These are phyloP conservation scores for Hygrocybe punicea DNA, from an alignment of 768 basidiomycete genomes.

Conservation along the genomic window DNA sequence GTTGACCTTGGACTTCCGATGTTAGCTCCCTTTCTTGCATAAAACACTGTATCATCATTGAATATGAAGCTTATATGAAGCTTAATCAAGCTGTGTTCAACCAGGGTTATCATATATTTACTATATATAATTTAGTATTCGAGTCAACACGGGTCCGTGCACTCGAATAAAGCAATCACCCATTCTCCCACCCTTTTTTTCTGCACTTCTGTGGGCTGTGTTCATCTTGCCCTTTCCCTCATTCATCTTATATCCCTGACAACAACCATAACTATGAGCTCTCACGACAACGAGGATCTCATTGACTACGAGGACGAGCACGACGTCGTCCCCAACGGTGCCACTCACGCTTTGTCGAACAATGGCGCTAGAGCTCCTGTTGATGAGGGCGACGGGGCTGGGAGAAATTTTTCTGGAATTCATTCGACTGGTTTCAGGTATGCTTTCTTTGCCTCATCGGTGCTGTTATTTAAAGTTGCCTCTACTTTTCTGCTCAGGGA, in stretches of 20 bases:
- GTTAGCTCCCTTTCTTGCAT: too few relatives aligned
- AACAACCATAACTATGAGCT: constrained; percentile 55
- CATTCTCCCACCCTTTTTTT: neutral
- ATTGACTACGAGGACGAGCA: constrained; percentile 95
- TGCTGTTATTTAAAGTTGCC: constrained; percentile 3
- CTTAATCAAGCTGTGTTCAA: too few relatives aligned
- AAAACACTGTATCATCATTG: too few relatives aligned
- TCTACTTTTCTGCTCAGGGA: constrained; percentile 53
- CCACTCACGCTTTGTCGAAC: constrained; percentile 42
- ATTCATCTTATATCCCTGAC: constrained; percentile 28
- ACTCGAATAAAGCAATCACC: neutral
- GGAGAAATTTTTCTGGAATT: constrained; percentile 98
- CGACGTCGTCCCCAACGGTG: constrained; percentile 65
- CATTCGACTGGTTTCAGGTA: constrained; percentile 99
- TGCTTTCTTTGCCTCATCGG: constrained; percentile 20
- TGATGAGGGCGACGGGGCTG: constrained; percentile 61
- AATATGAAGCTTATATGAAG: too few relatives aligned
- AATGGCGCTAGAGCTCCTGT: constrained; percentile 49
- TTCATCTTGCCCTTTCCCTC: constrained; percentile 14
- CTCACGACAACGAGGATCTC: constrained; percentile 85
- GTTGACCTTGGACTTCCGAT: too few relatives aligned
- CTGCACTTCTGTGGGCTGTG: too few relatives aligned
- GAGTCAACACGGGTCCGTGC: constrained; percentile 3
- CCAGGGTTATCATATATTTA: too few relatives aligned
- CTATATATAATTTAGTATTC: too few relatives aligned